Evolutionary conservation across 306 rosid genomes (phyloP).

Genomic region (Rosa chinensis): DNA sequence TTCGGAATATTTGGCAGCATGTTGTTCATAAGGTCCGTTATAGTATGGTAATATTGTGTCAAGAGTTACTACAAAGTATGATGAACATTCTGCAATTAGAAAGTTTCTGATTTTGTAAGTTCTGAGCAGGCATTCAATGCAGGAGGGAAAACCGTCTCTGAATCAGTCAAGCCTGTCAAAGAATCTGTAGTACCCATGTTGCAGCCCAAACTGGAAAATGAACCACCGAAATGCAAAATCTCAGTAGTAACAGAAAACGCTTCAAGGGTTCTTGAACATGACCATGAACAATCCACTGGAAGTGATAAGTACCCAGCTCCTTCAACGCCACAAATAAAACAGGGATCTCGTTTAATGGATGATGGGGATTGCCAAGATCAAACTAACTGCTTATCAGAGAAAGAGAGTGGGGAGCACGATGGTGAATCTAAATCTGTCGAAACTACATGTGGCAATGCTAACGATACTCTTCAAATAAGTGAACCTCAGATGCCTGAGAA

Average conservation of each 20-base stretch:
- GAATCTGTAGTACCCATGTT: slow-evolving; percentile 56
- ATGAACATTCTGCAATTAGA: slow-evolving; percentile 15
- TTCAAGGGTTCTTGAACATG: slow-evolving; percentile 40
- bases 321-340: slow-evolving; percentile 87
- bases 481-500: slow-evolving; percentile 32
- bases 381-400: slow-evolving; percentile 58
- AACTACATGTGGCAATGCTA: slow-evolving; percentile 49
- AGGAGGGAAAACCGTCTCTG: slow-evolving; percentile 44
- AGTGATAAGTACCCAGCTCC: slow-evolving; percentile 96
- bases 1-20: slow-evolving; percentile 97
- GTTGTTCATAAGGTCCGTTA: slow-evolving; percentile 91
- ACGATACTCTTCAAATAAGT: slow-evolving; percentile 38
- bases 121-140: slow-evolving; percentile 84
- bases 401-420: slow-evolving; percentile 69
- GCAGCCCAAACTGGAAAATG: slow-evolving; percentile 49
- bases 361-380: slow-evolving; percentile 93
- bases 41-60: slow-evolving; percentile 19
- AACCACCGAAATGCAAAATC: slow-evolving; percentile 25
- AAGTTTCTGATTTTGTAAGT: slow-evolving; percentile 37
- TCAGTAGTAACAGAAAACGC: slow-evolving; percentile 41
- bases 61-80: slow-evolving; percentile 1
- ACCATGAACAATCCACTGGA: slow-evolving; percentile 51
- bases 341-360: slow-evolving; percentile 66
- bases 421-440: slow-evolving; percentile 82
- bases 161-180: slow-evolving; percentile 62